phyloP scores from a whole-genome alignment of 73 alveolate species.

The Paraurostyla sp. region DNA sequence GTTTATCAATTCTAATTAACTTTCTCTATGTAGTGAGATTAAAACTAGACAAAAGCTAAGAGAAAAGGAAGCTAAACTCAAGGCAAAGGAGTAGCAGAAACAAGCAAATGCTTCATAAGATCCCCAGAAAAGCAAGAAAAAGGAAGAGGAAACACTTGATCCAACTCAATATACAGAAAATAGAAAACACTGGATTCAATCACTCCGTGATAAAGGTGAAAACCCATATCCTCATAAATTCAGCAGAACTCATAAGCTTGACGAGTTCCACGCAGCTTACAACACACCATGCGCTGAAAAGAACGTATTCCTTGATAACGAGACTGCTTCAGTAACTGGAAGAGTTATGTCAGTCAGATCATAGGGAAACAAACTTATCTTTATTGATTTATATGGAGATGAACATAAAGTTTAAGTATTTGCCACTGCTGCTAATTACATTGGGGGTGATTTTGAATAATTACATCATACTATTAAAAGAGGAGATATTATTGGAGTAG shows the following conservation, averaged over 20 bases:
- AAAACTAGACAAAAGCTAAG: conserved; percentile 77
- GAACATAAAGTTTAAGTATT: conserved; percentile 94
- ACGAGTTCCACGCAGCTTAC: conserved; percentile 84
- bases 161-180: conserved; percentile 96
- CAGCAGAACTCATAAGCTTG: conserved; percentile 87
- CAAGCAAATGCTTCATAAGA: conserved; percentile 24
- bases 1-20: background rate
- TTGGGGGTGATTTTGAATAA: conserved; percentile 78
- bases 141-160: conserved; percentile 93
- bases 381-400: conserved; percentile 94
- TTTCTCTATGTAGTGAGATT: conserved; percentile 54
- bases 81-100: conserved; percentile 62
- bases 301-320: conserved; percentile 88
- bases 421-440: conserved; percentile 82
- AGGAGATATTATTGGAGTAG: conserved; percentile 98
- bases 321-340: conserved; percentile 93
- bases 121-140: conserved; percentile 32
- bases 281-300: conserved; percentile 82
- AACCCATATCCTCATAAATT: conserved; percentile 98
- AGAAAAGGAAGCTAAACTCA: conserved; percentile 74
- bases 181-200: conserved; percentile 85
- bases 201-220: conserved; percentile 80
- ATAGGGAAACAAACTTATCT: conserved; percentile 90
- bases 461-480: conserved; percentile 79
- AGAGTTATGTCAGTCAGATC: conserved; percentile 93